These are phyloP conservation scores for Neurospora sp. DNA, from an alignment of 495 filamentous ascomycete species.

Conservation along the genomic window DNA sequence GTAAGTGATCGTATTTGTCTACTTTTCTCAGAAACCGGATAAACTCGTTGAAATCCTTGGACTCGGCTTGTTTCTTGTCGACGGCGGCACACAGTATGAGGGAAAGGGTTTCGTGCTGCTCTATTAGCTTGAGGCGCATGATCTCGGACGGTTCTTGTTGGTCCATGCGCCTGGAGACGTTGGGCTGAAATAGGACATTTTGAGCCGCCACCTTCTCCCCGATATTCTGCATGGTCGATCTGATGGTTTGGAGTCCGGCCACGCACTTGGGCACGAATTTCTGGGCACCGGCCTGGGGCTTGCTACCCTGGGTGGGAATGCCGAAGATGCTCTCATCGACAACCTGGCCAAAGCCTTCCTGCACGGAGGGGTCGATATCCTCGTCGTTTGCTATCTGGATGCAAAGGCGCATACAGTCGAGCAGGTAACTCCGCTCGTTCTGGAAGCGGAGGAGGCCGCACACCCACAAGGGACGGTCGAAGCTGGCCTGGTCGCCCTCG, in stretches of 20 bases:
- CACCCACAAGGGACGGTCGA: conserved; percentile 59
- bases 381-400: conserved; percentile 54
- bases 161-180: conserved; percentile 50
- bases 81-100: conserved; percentile 65
- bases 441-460: conserved; percentile 80
- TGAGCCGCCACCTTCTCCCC: conserved; percentile 61
- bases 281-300: conserved; percentile 3
- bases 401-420: conserved; percentile 73
- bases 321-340: conserved; percentile 31
- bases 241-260: conserved; percentile 59
- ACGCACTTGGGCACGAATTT: conserved; percentile 60
- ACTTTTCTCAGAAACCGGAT: conserved; percentile 52
- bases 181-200: conserved; percentile 53
- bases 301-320: conserved; percentile 15
- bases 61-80: conserved; percentile 55
- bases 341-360: conserved; percentile 26
- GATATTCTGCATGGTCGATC: conserved; percentile 59
- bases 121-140: conserved; percentile 58
- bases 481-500: conserved; percentile 48
- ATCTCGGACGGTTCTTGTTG: conserved; percentile 63
- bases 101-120: conserved; percentile 83
- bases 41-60: conserved; percentile 64
- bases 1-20: conserved; percentile 59
- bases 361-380: conserved; percentile 25
- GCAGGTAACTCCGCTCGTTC: conserved; percentile 59